Conservation (phyloP, 176 grass and related monocot genomes). For the Microstegium vimineum region DNA sequence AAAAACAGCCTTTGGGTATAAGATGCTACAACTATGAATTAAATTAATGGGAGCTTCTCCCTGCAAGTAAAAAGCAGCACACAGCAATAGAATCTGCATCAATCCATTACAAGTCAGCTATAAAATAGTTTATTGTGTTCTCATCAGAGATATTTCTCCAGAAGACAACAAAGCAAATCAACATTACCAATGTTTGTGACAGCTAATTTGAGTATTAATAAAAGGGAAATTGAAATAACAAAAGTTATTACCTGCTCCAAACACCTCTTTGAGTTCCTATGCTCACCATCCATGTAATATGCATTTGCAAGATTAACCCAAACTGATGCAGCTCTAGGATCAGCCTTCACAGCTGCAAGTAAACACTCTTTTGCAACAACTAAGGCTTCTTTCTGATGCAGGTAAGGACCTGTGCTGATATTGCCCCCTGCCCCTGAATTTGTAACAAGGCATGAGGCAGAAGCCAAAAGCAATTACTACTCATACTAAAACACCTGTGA, state of each 20-base stretch:
- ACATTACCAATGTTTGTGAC: not conserved
- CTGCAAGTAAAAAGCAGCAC: not conserved
- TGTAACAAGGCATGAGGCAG: conserved; percentile 16
- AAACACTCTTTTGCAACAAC: conserved; percentile 86
- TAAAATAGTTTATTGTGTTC: not conserved
- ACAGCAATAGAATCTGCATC: not conserved
- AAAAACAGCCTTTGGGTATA: not conserved
- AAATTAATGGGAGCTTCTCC: not conserved
- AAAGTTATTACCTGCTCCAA: conserved; percentile 77
- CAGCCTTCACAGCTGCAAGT: conserved; percentile 68
- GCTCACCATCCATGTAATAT: conserved; percentile 77
- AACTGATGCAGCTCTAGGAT: conserved; percentile 69
- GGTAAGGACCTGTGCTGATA: conserved; percentile 46
- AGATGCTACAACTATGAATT: not conserved
- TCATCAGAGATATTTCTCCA: not conserved
- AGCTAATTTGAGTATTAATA: conserved; percentile 24
- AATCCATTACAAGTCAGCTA: not conserved
- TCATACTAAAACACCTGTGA: not conserved
- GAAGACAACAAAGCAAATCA: not conserved
- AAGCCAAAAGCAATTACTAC: conserved; percentile 14
- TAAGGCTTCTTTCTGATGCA: conserved; percentile 74
- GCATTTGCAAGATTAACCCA: conserved; percentile 98
- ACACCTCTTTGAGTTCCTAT: conserved; percentile 79
- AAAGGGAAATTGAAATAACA: not conserved
- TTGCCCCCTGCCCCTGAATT: conserved; percentile 60